Percentiles rank a stretch among this genome's conserved stretches.
These are phyloP conservation scores for Gastrolobium bilobum DNA, from an alignment of 306 rosid genomes.

Conservation along the genomic window DNA sequence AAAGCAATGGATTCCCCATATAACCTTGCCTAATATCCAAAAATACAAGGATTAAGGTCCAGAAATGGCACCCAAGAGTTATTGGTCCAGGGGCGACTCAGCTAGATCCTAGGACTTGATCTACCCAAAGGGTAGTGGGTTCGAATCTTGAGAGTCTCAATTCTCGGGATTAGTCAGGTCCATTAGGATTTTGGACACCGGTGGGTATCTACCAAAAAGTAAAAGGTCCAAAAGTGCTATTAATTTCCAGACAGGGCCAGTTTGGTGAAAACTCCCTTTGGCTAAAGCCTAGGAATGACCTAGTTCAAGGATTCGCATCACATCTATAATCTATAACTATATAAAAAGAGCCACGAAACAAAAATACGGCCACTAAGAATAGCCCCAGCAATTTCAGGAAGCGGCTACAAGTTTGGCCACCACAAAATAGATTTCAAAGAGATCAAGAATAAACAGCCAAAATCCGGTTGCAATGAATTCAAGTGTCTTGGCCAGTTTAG, in stretches of 20 bases:
- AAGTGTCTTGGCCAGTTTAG: background rate
- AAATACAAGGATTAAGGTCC: constrained; percentile 14
- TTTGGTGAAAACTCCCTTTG: background rate
- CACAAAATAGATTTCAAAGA: background rate
- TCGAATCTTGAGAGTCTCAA: too few relatives aligned
- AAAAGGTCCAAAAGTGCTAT: background rate
- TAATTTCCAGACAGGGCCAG: background rate
- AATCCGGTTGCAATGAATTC: background rate
- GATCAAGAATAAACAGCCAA: background rate
- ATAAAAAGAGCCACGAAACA: background rate
- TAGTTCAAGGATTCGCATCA: constrained; percentile 22
- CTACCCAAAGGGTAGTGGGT: too few relatives aligned
- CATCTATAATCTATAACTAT: constrained; percentile 14
- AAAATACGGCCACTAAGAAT: constrained; percentile 16
- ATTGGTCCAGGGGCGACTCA: too few relatives aligned
- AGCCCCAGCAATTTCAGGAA: constrained; percentile 7
- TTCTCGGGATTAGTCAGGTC: too few relatives aligned
- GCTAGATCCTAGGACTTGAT: too few relatives aligned
- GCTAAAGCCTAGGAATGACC: constrained; percentile 6
- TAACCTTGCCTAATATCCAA: background rate
- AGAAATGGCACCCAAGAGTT: too few relatives aligned
- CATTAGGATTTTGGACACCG: too few relatives aligned
- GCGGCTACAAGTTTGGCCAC: background rate
- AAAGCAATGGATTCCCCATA: background rate
- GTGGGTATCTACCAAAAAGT: too few relatives aligned